phyloP scores from a whole-genome alignment of 148 eudicot genomes.

The Rhododendron griersonianum region DNA sequence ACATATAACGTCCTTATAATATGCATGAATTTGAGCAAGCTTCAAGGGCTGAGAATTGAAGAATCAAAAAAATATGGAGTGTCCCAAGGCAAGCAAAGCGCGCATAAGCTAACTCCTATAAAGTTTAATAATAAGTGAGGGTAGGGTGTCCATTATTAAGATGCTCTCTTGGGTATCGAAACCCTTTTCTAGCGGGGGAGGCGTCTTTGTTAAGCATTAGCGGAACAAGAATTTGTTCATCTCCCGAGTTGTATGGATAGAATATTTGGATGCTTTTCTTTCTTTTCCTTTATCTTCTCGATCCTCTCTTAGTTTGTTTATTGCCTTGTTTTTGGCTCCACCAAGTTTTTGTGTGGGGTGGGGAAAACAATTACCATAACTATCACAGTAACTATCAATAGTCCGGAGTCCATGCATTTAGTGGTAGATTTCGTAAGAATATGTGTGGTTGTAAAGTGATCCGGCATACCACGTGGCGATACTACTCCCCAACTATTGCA shows the following conservation, averaged over 20 bases:
- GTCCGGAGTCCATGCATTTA: too few species aligned
- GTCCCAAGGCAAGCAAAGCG: slow-evolving; percentile 21
- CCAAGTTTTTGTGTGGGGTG: not conserved
- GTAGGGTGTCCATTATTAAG: not conserved
- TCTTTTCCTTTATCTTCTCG: not conserved
- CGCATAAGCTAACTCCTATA: not conserved
- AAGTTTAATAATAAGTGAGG: not conserved
- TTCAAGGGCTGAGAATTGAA: not conserved
- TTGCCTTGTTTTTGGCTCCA: not conserved
- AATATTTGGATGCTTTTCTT: not conserved
- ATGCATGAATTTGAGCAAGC: not conserved
- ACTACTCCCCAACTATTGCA: too few species aligned
- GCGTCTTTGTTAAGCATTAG: slow-evolving; percentile 20
- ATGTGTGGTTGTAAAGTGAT: too few species aligned
- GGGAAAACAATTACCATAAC: not conserved
- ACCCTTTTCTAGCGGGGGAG: slow-evolving; percentile 2
- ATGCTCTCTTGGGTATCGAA: slow-evolving; percentile 6
- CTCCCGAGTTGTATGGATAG: not conserved
- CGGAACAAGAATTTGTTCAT: slow-evolving; percentile 17
- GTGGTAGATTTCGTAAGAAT: too few species aligned
- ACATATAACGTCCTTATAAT: not conserved
- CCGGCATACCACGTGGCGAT: too few species aligned
- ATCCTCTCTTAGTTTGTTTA: not conserved
- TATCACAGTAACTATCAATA: not conserved
- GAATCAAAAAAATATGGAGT: not conserved